Evolutionary conservation across 441 rosid genomes (phyloP).

Genomic region (Brassica balearica): DNA sequence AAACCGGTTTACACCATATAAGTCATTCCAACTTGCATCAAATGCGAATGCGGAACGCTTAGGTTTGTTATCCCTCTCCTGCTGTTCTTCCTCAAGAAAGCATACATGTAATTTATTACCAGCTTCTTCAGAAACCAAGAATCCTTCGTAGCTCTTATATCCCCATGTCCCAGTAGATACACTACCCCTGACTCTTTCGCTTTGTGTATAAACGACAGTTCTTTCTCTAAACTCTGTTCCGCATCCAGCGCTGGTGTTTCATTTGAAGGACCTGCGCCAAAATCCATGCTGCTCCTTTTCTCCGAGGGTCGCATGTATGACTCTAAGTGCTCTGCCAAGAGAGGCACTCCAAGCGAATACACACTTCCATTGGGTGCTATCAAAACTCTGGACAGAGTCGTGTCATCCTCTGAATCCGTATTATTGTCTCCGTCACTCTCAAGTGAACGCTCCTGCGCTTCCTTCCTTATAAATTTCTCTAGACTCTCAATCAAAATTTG

Average conservation of each 20-base stretch:
- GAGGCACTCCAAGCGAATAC: constrained; percentile 84
- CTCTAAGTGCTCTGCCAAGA: constrained; percentile 68
- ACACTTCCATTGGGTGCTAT: constrained; percentile 93
- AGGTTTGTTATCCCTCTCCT: constrained; percentile 91
- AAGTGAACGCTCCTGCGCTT: constrained; percentile 87
- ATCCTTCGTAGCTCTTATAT: constrained; percentile 92
- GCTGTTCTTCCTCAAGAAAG: constrained; percentile 93
- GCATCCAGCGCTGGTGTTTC: constrained; percentile 55
- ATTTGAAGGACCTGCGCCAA: constrained; percentile 60
- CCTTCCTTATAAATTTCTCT: constrained; percentile 94
- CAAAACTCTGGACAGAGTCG: constrained; percentile 63
- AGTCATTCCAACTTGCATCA: constrained; percentile 99
- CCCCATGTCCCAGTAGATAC: constrained; percentile 98
- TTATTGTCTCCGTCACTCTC: constrained; percentile 92
- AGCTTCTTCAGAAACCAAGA: constrained; percentile 97
- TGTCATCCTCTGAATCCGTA: constrained; percentile 70
- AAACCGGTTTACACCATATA: constrained; percentile 78
- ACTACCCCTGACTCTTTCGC: constrained; percentile 98
- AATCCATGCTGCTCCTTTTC: constrained; percentile 42
- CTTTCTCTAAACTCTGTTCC: constrained; percentile 89
- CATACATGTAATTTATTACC: constrained; percentile 91
- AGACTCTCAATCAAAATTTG: constrained; percentile 97
- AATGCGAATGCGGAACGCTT: constrained; percentile 92
- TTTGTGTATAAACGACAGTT: constrained; percentile 85
- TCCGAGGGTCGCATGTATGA: constrained; percentile 46